Evolutionary conservation across 106 monocot genomes (phyloP).

Genomic region (Dioscorea dumetorum): DNA sequence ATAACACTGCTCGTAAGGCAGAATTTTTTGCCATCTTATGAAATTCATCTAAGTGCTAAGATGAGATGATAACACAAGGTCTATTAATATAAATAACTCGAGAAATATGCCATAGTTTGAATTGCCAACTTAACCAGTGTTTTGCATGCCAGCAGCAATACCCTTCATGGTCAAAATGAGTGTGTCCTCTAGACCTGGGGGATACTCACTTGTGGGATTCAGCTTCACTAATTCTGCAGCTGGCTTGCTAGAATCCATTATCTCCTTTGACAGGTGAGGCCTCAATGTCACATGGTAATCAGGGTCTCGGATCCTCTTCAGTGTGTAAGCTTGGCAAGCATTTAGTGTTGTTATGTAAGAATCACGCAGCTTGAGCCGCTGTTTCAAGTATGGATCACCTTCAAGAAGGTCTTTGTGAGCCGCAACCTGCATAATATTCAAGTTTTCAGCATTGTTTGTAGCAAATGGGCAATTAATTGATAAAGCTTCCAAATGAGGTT

Average conservation of each 20-base stretch:
- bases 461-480: too few relatives aligned
- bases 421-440: slow-evolving; percentile 29
- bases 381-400: slow-evolving; percentile 58
- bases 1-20: too few relatives aligned
- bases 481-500: too few relatives aligned
- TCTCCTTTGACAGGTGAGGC: slow-evolving; percentile 37
- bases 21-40: too few relatives aligned
- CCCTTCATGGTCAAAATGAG: slow-evolving; percentile 97
- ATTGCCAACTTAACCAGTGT: slow-evolving; percentile 50
- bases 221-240: slow-evolving; percentile 77
- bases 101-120: neutral
- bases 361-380: slow-evolving; percentile 36
- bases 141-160: slow-evolving; percentile 91
- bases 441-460: neutral
- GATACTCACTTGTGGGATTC: slow-evolving; percentile 83
- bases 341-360: slow-evolving; percentile 59
- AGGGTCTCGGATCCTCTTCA: slow-evolving; percentile 48
- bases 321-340: slow-evolving; percentile 46
- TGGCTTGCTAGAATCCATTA: slow-evolving; percentile 19
- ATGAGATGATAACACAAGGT: too few relatives aligned
- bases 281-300: slow-evolving; percentile 32
- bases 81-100: neutral
- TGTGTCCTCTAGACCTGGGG: slow-evolving; percentile 85
- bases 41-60: too few relatives aligned
- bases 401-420: slow-evolving; percentile 49